Evolutionary conservation across 1,139 yeast genomes (phyloP), one percentile per base, ranked within the genome.

Genomic region (Suhomyces anneliseae): DNA sequence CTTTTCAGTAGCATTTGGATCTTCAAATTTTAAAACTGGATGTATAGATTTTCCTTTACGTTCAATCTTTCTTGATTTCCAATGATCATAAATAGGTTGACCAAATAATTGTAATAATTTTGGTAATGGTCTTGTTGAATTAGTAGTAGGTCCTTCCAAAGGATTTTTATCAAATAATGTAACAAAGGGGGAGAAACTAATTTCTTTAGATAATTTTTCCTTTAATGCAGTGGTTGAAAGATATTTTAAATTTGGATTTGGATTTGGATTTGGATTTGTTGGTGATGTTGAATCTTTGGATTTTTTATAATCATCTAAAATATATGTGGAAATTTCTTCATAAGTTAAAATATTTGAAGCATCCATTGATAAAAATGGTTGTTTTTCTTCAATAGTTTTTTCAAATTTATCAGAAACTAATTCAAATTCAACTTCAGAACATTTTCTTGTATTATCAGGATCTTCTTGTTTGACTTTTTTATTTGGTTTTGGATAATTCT

Each of bases 401-500:
- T 93, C 99, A 55, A 89, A 81, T 52, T 83, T 76, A 60, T 87
- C 83, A 59, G 89, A 82, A 33, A 93, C 68, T 39, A 83, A 69
- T 68, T 93, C 99, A 64, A 90, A 92, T 64, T 92, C 97, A 54
- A 84, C 85, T 58, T 90, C 97, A 4, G 85, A 64, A 54, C 92
- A 78, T 37, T 62, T 62, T 15, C 58, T 43, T 4, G 54, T 50
- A 44, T 64, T 55, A 6, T 59, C 58, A 6, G 52, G 45, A 38
- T 55, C 62, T 35, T 37, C 57, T 53, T 38, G 51, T 43, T 51
- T 57, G 40, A 32, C 43, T 46, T 29, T 64, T 55, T 47, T 57
- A 45, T 29, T 42, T n/a, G 52, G 42, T 44, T 61, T 61, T 34
- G 69, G 70, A 38, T 61, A 62, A 8, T 64, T 58, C 38, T 69